Conservation (phyloP, 345 rosid species). For the Erucastrum elatum region DNA sequence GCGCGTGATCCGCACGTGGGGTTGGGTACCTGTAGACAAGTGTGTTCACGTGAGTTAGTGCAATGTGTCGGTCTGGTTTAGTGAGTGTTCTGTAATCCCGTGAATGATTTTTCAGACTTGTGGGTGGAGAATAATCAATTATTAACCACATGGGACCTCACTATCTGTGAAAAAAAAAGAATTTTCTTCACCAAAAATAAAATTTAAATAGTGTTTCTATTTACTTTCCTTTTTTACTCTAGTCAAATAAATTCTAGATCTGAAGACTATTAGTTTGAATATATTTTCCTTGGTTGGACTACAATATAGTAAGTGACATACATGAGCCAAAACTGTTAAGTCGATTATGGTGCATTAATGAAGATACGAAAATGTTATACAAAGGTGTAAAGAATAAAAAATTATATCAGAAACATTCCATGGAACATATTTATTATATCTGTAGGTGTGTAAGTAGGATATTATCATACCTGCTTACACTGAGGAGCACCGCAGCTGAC, state of each 20-base stretch:
- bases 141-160: conserved; percentile 27
- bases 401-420: conserved; percentile 30
- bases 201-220: not conserved
- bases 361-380: not conserved
- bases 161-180: not conserved
- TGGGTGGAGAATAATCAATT: conserved; percentile 30
- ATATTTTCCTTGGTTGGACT: not conserved
- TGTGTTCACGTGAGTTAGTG: conserved; percentile 38
- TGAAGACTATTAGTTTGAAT: conserved; percentile 1
- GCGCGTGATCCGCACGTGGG: conserved; percentile 62
- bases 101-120: conserved; percentile 25
- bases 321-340: not conserved
- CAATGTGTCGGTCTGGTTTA: conserved; percentile 12
- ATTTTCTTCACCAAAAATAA: too few relatives aligned
- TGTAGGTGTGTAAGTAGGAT: not conserved
- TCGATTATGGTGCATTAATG: conserved; percentile 11
- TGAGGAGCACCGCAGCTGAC: conserved; percentile 65
- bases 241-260: conserved; percentile 18
- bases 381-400: not conserved
- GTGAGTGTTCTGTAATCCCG: conserved; percentile 34
- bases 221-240: not conserved
- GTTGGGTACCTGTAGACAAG: conserved; percentile 57
- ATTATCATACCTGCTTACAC: conserved; percentile 67
- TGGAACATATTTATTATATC: conserved; percentile 22
- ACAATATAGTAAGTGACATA: not conserved